Conservation (phyloP, 208 protist species). For the Wallacemonas rigidus region DNA sequence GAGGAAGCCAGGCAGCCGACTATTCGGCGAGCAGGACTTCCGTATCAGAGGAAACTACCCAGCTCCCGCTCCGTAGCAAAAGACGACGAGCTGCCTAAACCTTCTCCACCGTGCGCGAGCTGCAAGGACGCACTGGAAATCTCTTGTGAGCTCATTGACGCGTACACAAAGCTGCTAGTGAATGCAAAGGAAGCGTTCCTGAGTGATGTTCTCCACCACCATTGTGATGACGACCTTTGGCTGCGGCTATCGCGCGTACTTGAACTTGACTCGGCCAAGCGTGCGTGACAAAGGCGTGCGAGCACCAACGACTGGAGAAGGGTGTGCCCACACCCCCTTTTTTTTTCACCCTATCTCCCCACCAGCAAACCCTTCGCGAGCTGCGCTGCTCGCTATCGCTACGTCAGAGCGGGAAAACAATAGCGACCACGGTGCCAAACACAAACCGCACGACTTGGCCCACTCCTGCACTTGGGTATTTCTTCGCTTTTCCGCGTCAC, state of each 20-base stretch:
- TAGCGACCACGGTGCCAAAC: too few species aligned
- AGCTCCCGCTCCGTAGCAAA: too few species aligned
- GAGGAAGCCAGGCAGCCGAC: background rate
- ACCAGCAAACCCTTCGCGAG: too few species aligned
- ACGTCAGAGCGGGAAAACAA: too few species aligned
- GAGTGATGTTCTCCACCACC: slow-evolving; percentile 67
- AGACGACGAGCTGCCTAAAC: background rate
- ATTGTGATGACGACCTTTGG: slow-evolving; percentile 65
- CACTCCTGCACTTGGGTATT: too few species aligned
- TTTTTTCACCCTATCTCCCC: too few species aligned
- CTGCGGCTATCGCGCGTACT: slow-evolving; percentile 50
- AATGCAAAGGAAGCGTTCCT: slow-evolving; percentile 56
- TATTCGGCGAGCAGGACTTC: background rate
- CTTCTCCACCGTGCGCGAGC: slow-evolving; percentile 22
- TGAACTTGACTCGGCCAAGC: slow-evolving; percentile 5
- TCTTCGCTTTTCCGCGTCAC: too few species aligned
- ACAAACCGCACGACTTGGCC: too few species aligned
- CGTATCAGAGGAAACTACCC: background rate
- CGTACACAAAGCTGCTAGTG: slow-evolving; percentile 38
- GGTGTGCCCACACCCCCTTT: too few species aligned
- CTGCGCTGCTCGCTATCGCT: too few species aligned
- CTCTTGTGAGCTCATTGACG: slow-evolving; percentile 21
- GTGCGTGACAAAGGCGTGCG: too few species aligned
- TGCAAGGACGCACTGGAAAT: slow-evolving; percentile 25
- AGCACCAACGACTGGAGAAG: too few species aligned